A percentile compares a stretch with the other conserved stretches of the same genome.
Conservation (phyloP, 2,329 filamentous ascomycete species). For the Paraconiothyrium brasiliense region DNA sequence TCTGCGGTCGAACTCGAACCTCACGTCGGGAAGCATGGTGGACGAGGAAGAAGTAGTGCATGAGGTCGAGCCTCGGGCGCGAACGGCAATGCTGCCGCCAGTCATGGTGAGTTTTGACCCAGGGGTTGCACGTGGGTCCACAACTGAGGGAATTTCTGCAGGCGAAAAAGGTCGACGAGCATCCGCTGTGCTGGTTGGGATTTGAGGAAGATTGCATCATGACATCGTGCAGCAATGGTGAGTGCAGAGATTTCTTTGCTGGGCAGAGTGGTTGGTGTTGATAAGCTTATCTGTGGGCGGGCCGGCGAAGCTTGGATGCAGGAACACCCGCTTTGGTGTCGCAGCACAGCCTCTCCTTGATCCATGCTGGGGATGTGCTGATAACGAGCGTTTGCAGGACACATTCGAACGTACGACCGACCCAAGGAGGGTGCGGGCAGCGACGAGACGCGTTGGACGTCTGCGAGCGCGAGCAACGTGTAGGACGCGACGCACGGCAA, state of each 20-base stretch:
- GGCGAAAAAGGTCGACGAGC: slow-evolving; percentile 84
- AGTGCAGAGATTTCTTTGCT: slow-evolving; percentile 48
- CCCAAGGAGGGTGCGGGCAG: slow-evolving; percentile 60
- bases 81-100: slow-evolving; percentile 86
- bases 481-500: background rate
- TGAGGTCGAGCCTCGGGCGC: slow-evolving; percentile 82
- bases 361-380: slow-evolving; percentile 15
- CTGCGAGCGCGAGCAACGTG: slow-evolving; percentile 27
- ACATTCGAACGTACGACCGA: slow-evolving; percentile 78
- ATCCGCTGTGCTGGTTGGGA: slow-evolving; percentile 89
- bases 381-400: slow-evolving; percentile 61
- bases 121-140: slow-evolving; percentile 10
- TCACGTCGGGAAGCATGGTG: slow-evolving; percentile 63
- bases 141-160: slow-evolving; percentile 47
- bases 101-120: slow-evolving; percentile 74
- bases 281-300: slow-evolving; percentile 35
- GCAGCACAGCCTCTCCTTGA: slow-evolving; percentile 15
- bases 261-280: slow-evolving; percentile 15
- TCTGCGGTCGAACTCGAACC: slow-evolving; percentile 75
- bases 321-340: slow-evolving; percentile 32
- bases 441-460: slow-evolving; percentile 41
- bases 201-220: slow-evolving; percentile 95
- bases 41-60: slow-evolving; percentile 74
- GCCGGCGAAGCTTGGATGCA: slow-evolving; percentile 32
- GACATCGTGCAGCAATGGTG: slow-evolving; percentile 90